Evolutionary conservation across 352 stramenopile species (phyloP).

Genomic region (Saprolegnia diclina): DNA sequence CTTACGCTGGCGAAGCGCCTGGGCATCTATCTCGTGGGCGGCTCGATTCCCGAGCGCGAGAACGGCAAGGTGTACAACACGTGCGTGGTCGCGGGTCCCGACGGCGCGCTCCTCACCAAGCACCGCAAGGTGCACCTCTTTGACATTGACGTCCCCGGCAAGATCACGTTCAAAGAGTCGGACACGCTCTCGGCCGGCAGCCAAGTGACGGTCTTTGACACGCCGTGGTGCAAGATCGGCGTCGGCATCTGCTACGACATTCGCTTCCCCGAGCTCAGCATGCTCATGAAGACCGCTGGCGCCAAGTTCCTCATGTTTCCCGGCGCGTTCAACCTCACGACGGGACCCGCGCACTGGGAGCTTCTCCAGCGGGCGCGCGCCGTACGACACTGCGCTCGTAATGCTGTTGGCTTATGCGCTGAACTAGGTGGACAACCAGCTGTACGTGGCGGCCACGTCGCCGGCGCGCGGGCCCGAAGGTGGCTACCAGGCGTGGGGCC

Average conservation of each 20-base stretch:
- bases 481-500: slow-evolving; percentile 98
- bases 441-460: slow-evolving; percentile 95
- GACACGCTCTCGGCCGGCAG: slow-evolving; percentile 96
- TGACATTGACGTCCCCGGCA: slow-evolving; percentile 98
- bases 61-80: slow-evolving; percentile 97
- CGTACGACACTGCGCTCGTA: slow-evolving; percentile 33
- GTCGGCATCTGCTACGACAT: slow-evolving; percentile 99
- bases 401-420: no score
- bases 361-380: slow-evolving; percentile 95
- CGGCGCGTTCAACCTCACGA: slow-evolving; percentile 84
- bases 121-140: slow-evolving; percentile 99
- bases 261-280: slow-evolving; percentile 98
- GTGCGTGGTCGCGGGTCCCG: slow-evolving; percentile 93
- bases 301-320: slow-evolving; percentile 84
- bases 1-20: slow-evolving; percentile 85
- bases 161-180: slow-evolving; percentile 99
- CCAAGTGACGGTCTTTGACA: slow-evolving; percentile 79
- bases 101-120: slow-evolving; percentile 94
- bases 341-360: slow-evolving; percentile 98
- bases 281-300: slow-evolving; percentile 91
- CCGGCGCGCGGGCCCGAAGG: slow-evolving; percentile 91
- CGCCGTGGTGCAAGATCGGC: slow-evolving; percentile 90
- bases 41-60: slow-evolving; percentile 92
- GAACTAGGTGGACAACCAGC: slow-evolving; percentile 78
- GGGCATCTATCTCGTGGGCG: slow-evolving; percentile 94